Conservation (phyloP, 2,329 filamentous ascomycete species). For the Bimuria novae-zelandiae region DNA sequence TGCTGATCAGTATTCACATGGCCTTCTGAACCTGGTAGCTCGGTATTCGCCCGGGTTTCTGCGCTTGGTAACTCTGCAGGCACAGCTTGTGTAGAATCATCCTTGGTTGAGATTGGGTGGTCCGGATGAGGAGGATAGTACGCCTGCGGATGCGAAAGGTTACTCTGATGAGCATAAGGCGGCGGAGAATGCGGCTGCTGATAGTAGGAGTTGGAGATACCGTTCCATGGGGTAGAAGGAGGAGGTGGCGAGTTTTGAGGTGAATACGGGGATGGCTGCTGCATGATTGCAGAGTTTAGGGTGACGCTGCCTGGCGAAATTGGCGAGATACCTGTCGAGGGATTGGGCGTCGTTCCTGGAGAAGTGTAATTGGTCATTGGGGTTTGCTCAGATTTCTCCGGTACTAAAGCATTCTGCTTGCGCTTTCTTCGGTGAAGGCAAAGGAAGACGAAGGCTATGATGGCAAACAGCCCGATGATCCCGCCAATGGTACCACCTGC, state of each 20-base stretch:
- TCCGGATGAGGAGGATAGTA: constrained; percentile 12
- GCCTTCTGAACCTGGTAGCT: constrained; percentile 2
- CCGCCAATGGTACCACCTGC: constrained; percentile 41
- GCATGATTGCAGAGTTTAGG: constrained; percentile 14
- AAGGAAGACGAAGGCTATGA: constrained; percentile 23
- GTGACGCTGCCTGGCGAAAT: constrained; percentile 14
- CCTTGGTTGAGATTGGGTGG: not conserved
- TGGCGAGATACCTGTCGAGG: constrained; percentile 2
- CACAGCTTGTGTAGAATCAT: not conserved
- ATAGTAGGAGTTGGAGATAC: constrained; percentile 1
- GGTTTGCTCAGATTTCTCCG: not conserved
- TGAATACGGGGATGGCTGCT: constrained; percentile 16
- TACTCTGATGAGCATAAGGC: not conserved
- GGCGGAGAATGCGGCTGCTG: constrained; percentile 4
- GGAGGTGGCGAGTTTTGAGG: constrained; percentile 14
- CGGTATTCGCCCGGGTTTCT: constrained; percentile 3
- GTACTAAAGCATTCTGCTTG: constrained; percentile 13
- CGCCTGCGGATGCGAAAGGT: constrained; percentile 6
- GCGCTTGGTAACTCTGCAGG: constrained; percentile 11
- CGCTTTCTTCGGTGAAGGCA: constrained; percentile 28
- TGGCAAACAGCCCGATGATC: constrained; percentile 23
- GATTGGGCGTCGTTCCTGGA: not conserved
- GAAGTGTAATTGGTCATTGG: not conserved
- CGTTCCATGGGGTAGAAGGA: constrained; percentile 2
- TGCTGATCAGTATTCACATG: constrained; percentile 2